Conservation (phyloP, 1,139 yeast genomes). For the Pichia sorboxylosa region DNA sequence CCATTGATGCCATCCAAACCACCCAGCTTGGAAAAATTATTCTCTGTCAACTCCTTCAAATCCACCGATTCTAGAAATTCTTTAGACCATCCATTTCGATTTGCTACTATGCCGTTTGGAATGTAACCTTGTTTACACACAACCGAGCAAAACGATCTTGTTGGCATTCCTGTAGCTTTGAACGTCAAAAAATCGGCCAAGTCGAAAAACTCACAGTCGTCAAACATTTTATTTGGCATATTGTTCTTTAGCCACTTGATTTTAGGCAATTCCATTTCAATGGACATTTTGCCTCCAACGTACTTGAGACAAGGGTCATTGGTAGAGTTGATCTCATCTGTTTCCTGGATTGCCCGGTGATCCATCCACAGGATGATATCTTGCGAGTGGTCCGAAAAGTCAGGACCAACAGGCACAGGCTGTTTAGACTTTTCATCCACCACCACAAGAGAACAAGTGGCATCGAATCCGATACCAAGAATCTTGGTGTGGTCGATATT, state of each 20-base stretch:
- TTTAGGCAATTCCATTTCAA: constrained; percentile 96
- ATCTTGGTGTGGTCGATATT: constrained; percentile 57
- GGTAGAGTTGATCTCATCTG: constrained; percentile 68
- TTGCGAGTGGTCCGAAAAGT: constrained; percentile 58
- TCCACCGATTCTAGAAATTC: constrained; percentile 62
- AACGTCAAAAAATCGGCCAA: constrained; percentile 85
- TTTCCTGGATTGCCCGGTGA: constrained; percentile 88
- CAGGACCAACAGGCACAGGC: constrained; percentile 89
- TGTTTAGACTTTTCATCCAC: constrained; percentile 51
- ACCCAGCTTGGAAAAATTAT: constrained; percentile 70
- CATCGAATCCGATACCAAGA: constrained; percentile 89
- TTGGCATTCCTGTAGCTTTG: constrained; percentile 77
- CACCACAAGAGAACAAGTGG: constrained; percentile 89
- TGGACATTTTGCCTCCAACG: constrained; percentile 96
- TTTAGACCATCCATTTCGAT: constrained; percentile 79
- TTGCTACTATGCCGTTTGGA: constrained; percentile 75
- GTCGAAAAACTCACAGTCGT: constrained; percentile 75
- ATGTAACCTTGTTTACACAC: constrained; percentile 95
- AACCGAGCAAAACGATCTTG: constrained; percentile 78
- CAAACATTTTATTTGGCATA: constrained; percentile 52
- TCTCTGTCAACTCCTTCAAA: constrained; percentile 64
- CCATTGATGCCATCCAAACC: constrained; percentile 72
- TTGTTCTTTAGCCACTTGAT: constrained; percentile 91
- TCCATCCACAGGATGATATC: constrained; percentile 96
- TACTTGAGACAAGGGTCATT: constrained; percentile 70